Conservation (phyloP, 2,329 filamentous ascomycete species). For the Penicillium fuscoglaucum region DNA sequence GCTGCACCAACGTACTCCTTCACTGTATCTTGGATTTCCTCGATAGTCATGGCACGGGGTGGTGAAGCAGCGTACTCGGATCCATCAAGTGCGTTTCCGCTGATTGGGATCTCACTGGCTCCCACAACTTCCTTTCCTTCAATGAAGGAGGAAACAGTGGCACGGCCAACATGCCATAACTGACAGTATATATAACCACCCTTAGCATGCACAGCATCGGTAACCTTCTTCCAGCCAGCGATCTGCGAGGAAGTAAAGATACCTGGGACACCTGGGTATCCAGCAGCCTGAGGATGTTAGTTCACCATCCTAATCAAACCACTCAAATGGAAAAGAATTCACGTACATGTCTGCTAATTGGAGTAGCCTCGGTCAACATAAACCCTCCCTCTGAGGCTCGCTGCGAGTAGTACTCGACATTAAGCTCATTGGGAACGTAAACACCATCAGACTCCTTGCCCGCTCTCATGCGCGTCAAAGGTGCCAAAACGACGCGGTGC, state of each 20-base stretch:
- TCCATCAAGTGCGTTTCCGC: conserved; percentile 43
- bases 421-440: conserved; percentile 32
- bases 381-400: conserved; percentile 37
- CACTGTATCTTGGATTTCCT: conserved; percentile 42
- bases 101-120: conserved; percentile 37
- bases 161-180: conserved; percentile 40
- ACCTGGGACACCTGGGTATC: conserved; percentile 33
- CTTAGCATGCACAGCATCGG: conserved; percentile 36
- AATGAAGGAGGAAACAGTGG: conserved; percentile 43
- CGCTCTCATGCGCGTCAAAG: conserved; percentile 31
- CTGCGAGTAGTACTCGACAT: conserved; percentile 35
- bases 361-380: conserved; percentile 37
- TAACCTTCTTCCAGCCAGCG: conserved; percentile 35
- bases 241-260: conserved; percentile 35
- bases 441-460: conserved; percentile 32
- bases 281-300: conserved; percentile 24
- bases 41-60: conserved; percentile 37
- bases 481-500: conserved; percentile 31
- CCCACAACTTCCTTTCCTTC: conserved; percentile 31
- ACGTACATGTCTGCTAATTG: conserved; percentile 31
- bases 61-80: conserved; percentile 31
- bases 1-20: conserved; percentile 46
- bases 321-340: too few relatives aligned
- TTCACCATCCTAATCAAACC: too few relatives aligned
- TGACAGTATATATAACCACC: conserved; percentile 37